Percentiles rank a stretch among this genome's conserved stretches.
phyloP scores from a whole-genome alignment of 768 basidiomycete genomes.

The Hydnomerulius pinastri region DNA sequence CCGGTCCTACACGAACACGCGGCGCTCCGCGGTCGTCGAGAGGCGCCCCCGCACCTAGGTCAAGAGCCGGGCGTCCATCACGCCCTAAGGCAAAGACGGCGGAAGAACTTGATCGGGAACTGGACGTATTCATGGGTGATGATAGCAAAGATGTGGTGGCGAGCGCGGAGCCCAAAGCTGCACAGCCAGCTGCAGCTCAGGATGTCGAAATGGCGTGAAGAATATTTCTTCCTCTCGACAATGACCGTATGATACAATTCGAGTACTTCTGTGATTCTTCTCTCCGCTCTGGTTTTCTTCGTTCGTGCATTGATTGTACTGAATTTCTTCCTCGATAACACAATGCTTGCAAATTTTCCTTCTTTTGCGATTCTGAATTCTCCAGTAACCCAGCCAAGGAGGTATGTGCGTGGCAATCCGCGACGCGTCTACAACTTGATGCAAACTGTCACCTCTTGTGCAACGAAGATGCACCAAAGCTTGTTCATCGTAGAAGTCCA shows the following conservation, averaged over 20 bases:
- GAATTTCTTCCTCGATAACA: too few relatives aligned
- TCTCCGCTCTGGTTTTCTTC: background rate
- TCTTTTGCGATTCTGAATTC: too few relatives aligned
- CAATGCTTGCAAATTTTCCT: too few relatives aligned
- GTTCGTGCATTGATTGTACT: constrained; percentile 3
- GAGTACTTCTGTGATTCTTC: constrained; percentile 18
- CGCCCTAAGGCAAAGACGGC: constrained; percentile 68
- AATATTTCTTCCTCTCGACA: background rate
- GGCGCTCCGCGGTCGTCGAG: constrained; percentile 26
- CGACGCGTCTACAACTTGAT: background rate
- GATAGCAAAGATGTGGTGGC: constrained; percentile 30
- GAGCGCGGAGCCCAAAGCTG: constrained; percentile 17
- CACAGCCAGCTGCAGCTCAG: constrained; percentile 22
- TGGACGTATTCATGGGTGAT: constrained; percentile 85
- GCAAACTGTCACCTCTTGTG: background rate
- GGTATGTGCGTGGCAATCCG: too few relatives aligned
- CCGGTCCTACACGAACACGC: constrained; percentile 48
- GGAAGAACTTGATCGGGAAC: constrained; percentile 83
- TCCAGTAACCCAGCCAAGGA: too few relatives aligned
- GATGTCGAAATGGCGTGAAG: constrained; percentile 60
- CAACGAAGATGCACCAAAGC: constrained; percentile 28
- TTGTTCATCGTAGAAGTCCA: constrained; percentile 30
- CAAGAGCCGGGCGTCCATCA: constrained; percentile 31
- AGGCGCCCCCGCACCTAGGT: constrained; percentile 11
- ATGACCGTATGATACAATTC: constrained; percentile 11